Conservation (phyloP, 306 rosid genomes). For the Hippophae gyantsensis region DNA sequence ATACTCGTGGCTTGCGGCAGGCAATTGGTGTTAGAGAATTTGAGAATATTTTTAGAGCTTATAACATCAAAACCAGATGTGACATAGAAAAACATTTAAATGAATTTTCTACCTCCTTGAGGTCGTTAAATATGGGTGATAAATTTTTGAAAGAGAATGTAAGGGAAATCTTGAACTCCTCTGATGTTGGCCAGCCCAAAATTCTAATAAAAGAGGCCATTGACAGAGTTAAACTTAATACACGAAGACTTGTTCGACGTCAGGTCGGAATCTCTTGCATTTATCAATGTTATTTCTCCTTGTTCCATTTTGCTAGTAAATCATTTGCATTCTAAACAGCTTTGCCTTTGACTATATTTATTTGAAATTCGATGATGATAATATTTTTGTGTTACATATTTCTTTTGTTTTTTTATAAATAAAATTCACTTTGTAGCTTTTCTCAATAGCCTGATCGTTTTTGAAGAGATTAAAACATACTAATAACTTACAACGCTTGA, state of each 20-base stretch:
- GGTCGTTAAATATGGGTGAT: constrained; percentile 25
- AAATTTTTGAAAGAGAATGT: constrained; percentile 31
- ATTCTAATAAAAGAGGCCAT: constrained; percentile 55
- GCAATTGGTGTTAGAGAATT: constrained; percentile 91
- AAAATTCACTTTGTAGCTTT: too few species aligned
- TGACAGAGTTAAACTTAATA: constrained; percentile 70
- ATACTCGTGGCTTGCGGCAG: constrained; percentile 72
- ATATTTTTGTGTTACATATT: neutral
- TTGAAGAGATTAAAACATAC: too few species aligned
- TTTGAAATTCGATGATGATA: neutral
- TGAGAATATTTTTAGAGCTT: constrained; percentile 40
- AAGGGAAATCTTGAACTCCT: constrained; percentile 33
- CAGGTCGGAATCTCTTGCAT: constrained; percentile 39
- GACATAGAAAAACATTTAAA: constrained; percentile 15
- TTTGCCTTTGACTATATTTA: too few species aligned
- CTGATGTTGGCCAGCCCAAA: constrained; percentile 25
- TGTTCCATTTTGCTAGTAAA: neutral
- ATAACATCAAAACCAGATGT: constrained; percentile 18
- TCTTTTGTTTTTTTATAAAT: too few species aligned
- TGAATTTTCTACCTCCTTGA: constrained; percentile 15
- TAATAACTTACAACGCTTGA: too few species aligned
- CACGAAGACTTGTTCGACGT: constrained; percentile 74
- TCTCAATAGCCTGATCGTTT: too few species aligned
- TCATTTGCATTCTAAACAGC: neutral
- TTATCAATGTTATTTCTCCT: neutral